Evolutionary conservation across 495 filamentous ascomycete genomes (phyloP), one percentile per base, ranked within the genome.

Genomic region (Pyrenula aspistea): DNA sequence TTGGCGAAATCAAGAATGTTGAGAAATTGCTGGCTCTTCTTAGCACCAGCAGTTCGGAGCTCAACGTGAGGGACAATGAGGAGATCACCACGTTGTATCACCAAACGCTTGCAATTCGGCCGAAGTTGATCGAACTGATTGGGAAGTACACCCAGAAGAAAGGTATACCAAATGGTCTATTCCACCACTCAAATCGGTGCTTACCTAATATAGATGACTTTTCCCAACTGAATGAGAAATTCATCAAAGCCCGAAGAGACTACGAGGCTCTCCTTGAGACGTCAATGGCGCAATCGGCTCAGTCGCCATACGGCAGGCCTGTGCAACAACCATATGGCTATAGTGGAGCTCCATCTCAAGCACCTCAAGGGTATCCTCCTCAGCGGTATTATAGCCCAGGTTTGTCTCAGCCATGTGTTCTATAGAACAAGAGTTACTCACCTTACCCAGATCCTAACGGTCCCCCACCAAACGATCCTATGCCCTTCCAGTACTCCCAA

Each of bases 141-240:
- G 93, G 94, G 55, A 98, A 97, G 72, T 98, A 98, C 63, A 96
- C 93, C 12, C 93, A 98, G 66, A 97, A 95, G 82, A 98, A 98
- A 72, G 93, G 91, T 93, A 75, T 56, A 64, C 52, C 2, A 21
- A 12, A 12, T 24, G n/a, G 15, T 12, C 48, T 56, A 0, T 24
- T 12, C 51, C n/a, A 21, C 0, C 53, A 42, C 12, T 47, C 47
- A 54, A 22, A 25, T 51, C 55, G 11, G 12, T 2, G 56, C 65
- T 70, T 19, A 73, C 48, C 25, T 19, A 25, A 15, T 54, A 10
- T 60, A 96, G 91, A 98, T 71, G 93, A 98, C 65, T 96, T 98
- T 65, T 95, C 92, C 2, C 90, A 95, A 64, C 79, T 98, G 49
- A 98, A 98, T 66, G 93, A 98, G 63, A 97, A 97, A 68, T 98